phyloP scores from a whole-genome alignment of 1,284 basidiomycete genomes.

The Coniferiporia sulphurascens region DNA sequence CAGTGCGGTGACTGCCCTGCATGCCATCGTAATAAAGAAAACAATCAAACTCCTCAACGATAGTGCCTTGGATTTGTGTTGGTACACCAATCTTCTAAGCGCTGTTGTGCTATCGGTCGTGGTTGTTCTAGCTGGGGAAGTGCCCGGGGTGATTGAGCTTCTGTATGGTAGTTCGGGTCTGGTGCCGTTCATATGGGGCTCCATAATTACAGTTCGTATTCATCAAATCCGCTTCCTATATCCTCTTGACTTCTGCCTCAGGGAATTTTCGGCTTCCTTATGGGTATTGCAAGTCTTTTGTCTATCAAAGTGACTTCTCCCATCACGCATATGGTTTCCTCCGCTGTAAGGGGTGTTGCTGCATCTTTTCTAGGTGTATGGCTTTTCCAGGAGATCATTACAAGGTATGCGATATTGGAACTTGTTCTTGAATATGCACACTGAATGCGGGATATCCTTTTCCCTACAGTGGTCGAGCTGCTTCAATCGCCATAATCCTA shows the following conservation, averaged over 20 bases:
- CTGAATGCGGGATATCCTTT: neutral
- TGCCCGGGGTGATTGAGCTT: slow-evolving; percentile 52
- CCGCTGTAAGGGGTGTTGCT: slow-evolving; percentile 79
- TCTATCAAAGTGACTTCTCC: slow-evolving; percentile 91
- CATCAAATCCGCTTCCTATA: neutral
- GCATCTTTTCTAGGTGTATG: slow-evolving; percentile 71
- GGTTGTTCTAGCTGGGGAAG: slow-evolving; percentile 68
- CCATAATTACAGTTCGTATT: slow-evolving; percentile 57
- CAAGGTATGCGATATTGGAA: slow-evolving; percentile 44
- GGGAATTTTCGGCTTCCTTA: slow-evolving; percentile 82
- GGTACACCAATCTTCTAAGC: slow-evolving; percentile 80
- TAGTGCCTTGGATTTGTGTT: slow-evolving; percentile 73
- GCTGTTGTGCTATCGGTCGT: slow-evolving; percentile 62
- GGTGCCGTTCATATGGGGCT: slow-evolving; percentile 71
- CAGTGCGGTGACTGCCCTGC: slow-evolving; percentile 73
- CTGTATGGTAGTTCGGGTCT: slow-evolving; percentile 43
- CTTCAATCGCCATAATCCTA: slow-evolving; percentile 77
- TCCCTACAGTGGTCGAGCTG: slow-evolving; percentile 62
- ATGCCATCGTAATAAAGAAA: slow-evolving; percentile 85
- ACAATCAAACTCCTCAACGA: slow-evolving; percentile 70
- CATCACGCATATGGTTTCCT: slow-evolving; percentile 89
- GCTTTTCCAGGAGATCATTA: slow-evolving; percentile 73
- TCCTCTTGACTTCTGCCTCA: slow-evolving; percentile 26
- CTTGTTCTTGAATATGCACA: slow-evolving; percentile 3
- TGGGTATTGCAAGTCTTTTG: slow-evolving; percentile 84